Base-by-base conservation (phyloP, 768 basidiomycete genomes). In the Lentinula boryana region DNA sequence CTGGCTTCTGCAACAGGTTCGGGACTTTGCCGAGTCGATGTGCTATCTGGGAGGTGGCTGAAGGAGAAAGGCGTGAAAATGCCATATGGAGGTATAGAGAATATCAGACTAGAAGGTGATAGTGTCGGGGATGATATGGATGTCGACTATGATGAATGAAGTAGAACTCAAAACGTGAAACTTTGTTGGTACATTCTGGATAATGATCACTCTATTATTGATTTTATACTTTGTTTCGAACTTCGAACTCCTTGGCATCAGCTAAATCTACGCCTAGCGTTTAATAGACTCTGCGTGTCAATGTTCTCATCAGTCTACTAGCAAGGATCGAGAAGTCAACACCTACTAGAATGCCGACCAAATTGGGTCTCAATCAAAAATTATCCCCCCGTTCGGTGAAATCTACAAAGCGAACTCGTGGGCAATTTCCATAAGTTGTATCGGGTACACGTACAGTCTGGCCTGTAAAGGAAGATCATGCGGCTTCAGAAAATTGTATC, bases 21-120 rank as follows among this genome's bases (percentile, higher is more conserved):
- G 8, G 97, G 95, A 1, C 73, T 98, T 18, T 94, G 90, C 66
- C 77, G 96, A 53, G 80, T 98, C 9, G 95, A 99, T 66, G 84
- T 85, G 67, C 68, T 95, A 15, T 73, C 80, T 66, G 93, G 94
- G n/a, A 75, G 85, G 61, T 95, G 87, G 85, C 74, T 83, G 44
- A 83, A 78, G 54, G 85, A 83, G 50, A 83, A 77, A 66, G 71
- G 12, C 32, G 32, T 44, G 9, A 58, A 58, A 36, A 48, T 86
- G 5, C 89, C 91, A 2, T 93, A 91, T 73, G 78, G 77, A 31
- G 78, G 82, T 50, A 75, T 93, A 23, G 78, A 80, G 63, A 78
- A 76, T 8, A 83, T 91, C 64, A 76, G 91, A 62, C 76, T 77
- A 67, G 90, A 90, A 65, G 72, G 76, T n/a, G 77, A 71, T 3